These are phyloP conservation scores for Pichia inconspicua DNA, from an alignment of 1,139 yeast genomes.

Conservation along the genomic window DNA sequence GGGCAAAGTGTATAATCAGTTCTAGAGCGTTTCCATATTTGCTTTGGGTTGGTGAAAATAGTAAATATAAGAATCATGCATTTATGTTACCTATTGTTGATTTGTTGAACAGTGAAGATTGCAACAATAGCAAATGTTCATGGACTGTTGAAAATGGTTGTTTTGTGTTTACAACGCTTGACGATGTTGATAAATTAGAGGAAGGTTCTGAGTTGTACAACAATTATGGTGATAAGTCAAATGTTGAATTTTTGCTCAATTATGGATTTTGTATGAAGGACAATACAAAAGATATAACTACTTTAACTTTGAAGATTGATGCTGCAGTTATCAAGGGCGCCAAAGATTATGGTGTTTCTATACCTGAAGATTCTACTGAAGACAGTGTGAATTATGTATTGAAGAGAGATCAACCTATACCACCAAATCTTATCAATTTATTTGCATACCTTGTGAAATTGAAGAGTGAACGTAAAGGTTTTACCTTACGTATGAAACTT, in stretches of 20 bases:
- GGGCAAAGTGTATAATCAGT: constrained; percentile 66
- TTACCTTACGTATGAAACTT: constrained; percentile 45
- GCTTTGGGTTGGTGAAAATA: constrained; percentile 27
- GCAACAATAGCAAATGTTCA: constrained; percentile 49
- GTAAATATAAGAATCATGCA: constrained; percentile 39
- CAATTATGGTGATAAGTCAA: constrained; percentile 82
- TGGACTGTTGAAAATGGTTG: constrained; percentile 42
- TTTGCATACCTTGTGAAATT: constrained; percentile 42
- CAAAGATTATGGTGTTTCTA: constrained; percentile 14
- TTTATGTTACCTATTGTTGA: constrained; percentile 77
- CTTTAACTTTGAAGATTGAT: constrained; percentile 29
- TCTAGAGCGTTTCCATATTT: constrained; percentile 75
- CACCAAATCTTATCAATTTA: constrained; percentile 40
- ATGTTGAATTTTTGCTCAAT: constrained; percentile 60
- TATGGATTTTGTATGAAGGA: constrained; percentile 63
- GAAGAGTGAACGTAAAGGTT: constrained; percentile 29
- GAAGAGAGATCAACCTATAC: constrained; percentile 27
- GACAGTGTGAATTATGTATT: constrained; percentile 21
- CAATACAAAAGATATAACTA: constrained; percentile 58
- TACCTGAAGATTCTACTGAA: constrained; percentile 41
- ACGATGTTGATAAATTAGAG: constrained; percentile 28
- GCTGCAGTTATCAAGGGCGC: constrained; percentile 18
- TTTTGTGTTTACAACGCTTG: constrained; percentile 25
- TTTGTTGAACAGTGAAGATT: constrained; percentile 53
- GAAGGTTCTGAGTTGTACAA: constrained; percentile 53